Conservation (phyloP, 441 rosid genomes). For the Erodium chrysanthum region DNA sequence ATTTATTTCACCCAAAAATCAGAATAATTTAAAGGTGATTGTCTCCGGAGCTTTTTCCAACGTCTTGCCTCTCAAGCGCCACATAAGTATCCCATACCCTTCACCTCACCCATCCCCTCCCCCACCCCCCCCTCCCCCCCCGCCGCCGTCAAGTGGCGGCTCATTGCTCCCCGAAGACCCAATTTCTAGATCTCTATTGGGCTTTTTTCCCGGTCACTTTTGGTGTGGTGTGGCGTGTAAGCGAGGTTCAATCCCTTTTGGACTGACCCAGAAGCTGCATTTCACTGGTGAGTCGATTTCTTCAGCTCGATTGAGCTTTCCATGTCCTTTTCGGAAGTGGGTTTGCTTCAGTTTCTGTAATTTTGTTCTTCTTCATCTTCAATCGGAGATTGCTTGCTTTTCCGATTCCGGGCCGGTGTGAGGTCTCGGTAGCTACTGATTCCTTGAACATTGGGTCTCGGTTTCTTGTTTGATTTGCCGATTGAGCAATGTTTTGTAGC, state of each 20-base stretch:
- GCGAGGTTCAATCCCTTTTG: not conserved
- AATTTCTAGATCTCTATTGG: not conserved
- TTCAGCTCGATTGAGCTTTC: not conserved
- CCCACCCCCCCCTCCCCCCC: not conserved
- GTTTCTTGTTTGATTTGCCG: slow-evolving; percentile 11
- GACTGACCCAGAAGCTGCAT: slow-evolving; percentile 24
- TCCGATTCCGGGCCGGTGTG: slow-evolving; percentile 24
- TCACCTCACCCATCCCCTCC: not conserved
- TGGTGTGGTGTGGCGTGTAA: not conserved
- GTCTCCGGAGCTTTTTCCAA: slow-evolving; percentile 29
- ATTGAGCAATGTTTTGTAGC: not conserved
- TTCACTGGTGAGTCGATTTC: slow-evolving; percentile 27
- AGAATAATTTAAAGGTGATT: slow-evolving; percentile 15
- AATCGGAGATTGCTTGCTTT: not conserved
- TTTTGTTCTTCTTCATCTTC: not conserved
- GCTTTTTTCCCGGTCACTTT: not conserved
- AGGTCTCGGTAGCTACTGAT: not conserved
- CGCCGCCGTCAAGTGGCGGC: not conserved
- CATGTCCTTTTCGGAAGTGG: slow-evolving; percentile 3
- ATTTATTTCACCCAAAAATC: slow-evolving; percentile 9
- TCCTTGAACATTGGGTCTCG: no score
- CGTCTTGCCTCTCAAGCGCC: slow-evolving; percentile 32
- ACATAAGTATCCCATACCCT: no score
- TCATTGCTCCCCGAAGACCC: not conserved
- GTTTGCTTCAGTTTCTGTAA: slow-evolving; percentile 10